Conservation (phyloP, 148 eudicot species). For the Persicaria maculosa region DNA sequence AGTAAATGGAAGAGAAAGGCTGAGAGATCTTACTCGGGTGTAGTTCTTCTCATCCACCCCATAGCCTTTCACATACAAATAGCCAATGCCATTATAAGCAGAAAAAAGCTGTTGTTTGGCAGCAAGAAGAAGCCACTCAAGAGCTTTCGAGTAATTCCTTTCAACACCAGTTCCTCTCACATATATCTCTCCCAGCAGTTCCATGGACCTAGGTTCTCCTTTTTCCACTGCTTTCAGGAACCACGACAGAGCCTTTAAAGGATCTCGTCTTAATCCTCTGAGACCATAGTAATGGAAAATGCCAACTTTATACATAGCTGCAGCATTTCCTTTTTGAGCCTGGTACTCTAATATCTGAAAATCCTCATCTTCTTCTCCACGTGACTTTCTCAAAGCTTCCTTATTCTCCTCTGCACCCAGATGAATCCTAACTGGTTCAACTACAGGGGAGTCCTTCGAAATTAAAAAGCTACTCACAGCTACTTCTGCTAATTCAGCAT, state of each 20-base stretch:
- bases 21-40: conserved; percentile 54
- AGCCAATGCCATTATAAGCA: conserved; percentile 94
- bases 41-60: conserved; percentile 85
- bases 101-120: conserved; percentile 78
- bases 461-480: conserved; percentile 83
- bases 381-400: conserved; percentile 81
- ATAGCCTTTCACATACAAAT: conserved; percentile 88
- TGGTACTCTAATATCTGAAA: conserved; percentile 94
- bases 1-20: conserved; percentile 6
- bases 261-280: conserved; percentile 84
- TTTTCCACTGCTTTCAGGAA: conserved; percentile 81
- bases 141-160: conserved; percentile 74
- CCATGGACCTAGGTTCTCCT: conserved; percentile 94
- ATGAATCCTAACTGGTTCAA: conserved; percentile 83
- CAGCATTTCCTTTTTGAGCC: conserved; percentile 89
- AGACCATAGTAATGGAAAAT: conserved; percentile 86
- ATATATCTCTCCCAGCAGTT: conserved; percentile 89
- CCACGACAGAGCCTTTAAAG: conserved; percentile 74
- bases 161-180: conserved; percentile 86
- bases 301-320: conserved; percentile 87
- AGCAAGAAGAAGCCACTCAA: conserved; percentile 83
- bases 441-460: conserved; percentile 77
- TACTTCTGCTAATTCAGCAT: conserved; percentile 77
- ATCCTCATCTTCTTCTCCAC: conserved; percentile 98
- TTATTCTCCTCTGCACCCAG: conserved; percentile 87